Conservation (phyloP, 805 yeast species). For the Hermanozyma aechmeae region DNA sequence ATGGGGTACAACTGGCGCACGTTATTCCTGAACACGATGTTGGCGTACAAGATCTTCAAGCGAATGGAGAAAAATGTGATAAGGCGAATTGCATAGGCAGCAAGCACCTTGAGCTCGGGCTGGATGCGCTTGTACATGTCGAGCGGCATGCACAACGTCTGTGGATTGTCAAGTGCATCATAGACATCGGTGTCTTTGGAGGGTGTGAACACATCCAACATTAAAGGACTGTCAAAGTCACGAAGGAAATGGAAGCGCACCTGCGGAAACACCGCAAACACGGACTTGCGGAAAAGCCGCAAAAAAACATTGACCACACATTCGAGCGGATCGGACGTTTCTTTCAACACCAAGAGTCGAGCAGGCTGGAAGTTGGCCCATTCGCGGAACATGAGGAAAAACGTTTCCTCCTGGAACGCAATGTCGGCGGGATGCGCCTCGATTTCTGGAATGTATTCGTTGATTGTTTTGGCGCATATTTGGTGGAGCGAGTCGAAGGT, state of each 20-base stretch:
- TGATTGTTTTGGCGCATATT: constrained; percentile 15
- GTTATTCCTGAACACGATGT: constrained; percentile 15
- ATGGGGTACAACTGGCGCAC: constrained; percentile 14
- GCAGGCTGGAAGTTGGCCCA: constrained; percentile 29
- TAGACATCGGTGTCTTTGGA: constrained; percentile 16
- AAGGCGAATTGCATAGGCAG: constrained; percentile 24
- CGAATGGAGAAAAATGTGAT: constrained; percentile 21
- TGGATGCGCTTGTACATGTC: constrained; percentile 7
- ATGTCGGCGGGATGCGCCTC: constrained; percentile 14
- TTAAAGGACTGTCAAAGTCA: constrained; percentile 32
- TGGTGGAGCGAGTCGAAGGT: too few species aligned
- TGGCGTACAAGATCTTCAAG: constrained; percentile 18
- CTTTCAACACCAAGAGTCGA: constrained; percentile 14
- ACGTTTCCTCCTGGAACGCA: constrained; percentile 20
- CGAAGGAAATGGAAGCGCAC: constrained; percentile 29
- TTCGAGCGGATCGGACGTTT: constrained; percentile 20
- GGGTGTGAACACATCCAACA: constrained; percentile 23
- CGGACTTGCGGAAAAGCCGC: constrained; percentile 22
- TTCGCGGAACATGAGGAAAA: constrained; percentile 23
- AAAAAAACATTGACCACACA: constrained; percentile 22
- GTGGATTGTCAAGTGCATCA: constrained; percentile 12
- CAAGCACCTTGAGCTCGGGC: constrained; percentile 10
- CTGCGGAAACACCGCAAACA: constrained; percentile 29
- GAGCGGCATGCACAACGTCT: constrained; percentile 5
- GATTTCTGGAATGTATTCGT: constrained; percentile 18